A percentile compares a stretch with the other conserved stretches of the same genome.
These are phyloP conservation scores for Apophysomyces trapeziformis DNA, from an alignment of 371 early-diverging fungal species.

Conservation along the genomic window DNA sequence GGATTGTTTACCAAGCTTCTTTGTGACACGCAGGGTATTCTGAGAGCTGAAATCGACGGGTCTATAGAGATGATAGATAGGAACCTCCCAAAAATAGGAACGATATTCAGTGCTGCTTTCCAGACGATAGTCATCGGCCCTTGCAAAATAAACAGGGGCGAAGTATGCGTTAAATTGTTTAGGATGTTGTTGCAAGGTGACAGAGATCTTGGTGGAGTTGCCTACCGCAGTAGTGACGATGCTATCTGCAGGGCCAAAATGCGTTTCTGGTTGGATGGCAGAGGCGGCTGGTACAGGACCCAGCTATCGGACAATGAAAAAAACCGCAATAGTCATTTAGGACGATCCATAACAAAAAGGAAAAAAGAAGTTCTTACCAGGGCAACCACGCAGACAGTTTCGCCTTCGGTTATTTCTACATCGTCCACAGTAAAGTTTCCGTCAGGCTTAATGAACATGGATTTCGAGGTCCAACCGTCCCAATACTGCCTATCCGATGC, in stretches of 20 bases:
- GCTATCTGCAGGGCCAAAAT: conserved; percentile 39
- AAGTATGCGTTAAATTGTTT: conserved; percentile 36
- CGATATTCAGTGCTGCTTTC: conserved; percentile 39
- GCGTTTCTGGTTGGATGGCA: conserved; percentile 25
- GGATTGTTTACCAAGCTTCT: background rate
- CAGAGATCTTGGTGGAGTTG: conserved; percentile 20
- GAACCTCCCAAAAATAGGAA: conserved; percentile 48
- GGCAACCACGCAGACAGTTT: conserved; percentile 28
- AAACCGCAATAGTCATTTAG: conserved; percentile 1
- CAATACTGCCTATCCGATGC: conserved; percentile 30
- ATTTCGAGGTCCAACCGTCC: conserved; percentile 37
- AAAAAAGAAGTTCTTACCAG: conserved; percentile 21
- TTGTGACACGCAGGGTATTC: conserved; percentile 25
- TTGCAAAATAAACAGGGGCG: conserved; percentile 29
- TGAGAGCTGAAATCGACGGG: conserved; percentile 36
- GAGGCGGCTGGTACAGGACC: conserved; percentile 46
- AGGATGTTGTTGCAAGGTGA: conserved; percentile 29
- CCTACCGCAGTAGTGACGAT: conserved; percentile 36
- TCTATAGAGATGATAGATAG: conserved; percentile 30
- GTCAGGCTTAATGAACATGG: conserved; percentile 31
- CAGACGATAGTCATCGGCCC: conserved; percentile 24
- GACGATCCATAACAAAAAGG: conserved; percentile 2
- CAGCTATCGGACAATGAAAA: conserved; percentile 25
- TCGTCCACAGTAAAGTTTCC: conserved; percentile 28
- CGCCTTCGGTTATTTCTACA: conserved; percentile 18